Conservation (phyloP, 495 filamentous ascomycete species). For the Aspergillus bridgeri region DNA sequence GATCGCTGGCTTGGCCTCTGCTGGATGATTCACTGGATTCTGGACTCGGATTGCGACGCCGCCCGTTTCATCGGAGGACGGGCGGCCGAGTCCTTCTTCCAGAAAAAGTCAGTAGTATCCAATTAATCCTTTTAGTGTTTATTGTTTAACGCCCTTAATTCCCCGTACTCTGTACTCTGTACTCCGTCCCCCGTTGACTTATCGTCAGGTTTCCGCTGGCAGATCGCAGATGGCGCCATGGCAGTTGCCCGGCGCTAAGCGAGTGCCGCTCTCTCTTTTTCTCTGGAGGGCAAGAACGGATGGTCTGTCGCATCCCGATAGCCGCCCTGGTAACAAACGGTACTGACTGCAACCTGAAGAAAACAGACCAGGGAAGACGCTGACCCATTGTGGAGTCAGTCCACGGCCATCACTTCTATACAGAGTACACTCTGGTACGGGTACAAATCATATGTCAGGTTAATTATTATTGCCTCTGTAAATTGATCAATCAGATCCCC, state of each 20-base stretch:
- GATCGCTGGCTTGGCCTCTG: constrained; percentile 14
- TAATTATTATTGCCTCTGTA: not conserved
- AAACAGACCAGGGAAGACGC: not conserved
- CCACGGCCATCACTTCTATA: not conserved
- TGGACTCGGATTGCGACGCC: not conserved
- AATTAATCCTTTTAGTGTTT: too few species aligned
- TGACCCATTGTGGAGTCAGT: too few species aligned
- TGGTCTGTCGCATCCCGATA: not conserved
- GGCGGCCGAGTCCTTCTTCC: too few species aligned
- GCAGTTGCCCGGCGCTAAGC: not conserved
- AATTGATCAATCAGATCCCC: not conserved
- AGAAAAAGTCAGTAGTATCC: too few species aligned
- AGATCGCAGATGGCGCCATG: not conserved
- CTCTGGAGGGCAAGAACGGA: not conserved
- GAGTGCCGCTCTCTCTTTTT: not conserved
- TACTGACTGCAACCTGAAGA: not conserved
- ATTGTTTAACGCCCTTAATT: too few species aligned
- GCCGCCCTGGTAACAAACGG: not conserved
- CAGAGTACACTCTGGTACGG: not conserved
- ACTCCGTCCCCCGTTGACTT: too few species aligned
- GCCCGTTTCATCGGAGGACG: not conserved
- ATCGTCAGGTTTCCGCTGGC: too few species aligned
- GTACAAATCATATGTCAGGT: too few species aligned
- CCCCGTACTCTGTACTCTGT: too few species aligned
- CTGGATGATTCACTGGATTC: not conserved